phyloP scores from a whole-genome alignment of 139 green algal genomes.

The Coelastrella sp. region DNA sequence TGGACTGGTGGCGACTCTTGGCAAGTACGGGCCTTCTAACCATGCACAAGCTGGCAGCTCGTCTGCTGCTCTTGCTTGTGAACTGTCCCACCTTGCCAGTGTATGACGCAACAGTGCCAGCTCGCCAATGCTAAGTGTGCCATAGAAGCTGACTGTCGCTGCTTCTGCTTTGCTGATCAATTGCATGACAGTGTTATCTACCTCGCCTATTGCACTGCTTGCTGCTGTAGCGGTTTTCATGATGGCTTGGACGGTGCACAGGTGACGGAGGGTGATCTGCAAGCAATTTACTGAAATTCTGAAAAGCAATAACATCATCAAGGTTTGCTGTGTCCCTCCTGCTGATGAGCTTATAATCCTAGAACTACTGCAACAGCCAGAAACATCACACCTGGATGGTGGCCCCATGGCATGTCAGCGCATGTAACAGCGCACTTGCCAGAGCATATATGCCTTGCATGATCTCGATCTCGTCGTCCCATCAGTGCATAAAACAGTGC shows the following conservation, averaged over 20 bases:
- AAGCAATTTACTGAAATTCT: too few relatives aligned
- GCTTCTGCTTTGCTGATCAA: constrained; percentile 37
- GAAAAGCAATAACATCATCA: not conserved
- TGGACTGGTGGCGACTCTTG: too few relatives aligned
- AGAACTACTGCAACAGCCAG: too few relatives aligned
- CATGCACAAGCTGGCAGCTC: not conserved
- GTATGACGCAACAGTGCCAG: constrained; percentile 66
- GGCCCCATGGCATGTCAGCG: too few relatives aligned
- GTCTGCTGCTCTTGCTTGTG: not conserved
- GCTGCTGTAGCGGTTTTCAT: constrained; percentile 20
- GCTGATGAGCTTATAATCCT: not conserved
- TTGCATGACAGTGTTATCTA: not conserved
- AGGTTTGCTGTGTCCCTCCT: not conserved
- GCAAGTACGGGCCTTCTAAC: too few relatives aligned
- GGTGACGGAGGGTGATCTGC: constrained; percentile 69
- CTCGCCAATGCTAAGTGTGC: constrained; percentile 53
- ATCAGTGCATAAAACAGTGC: not conserved
- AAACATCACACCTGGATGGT: too few relatives aligned
- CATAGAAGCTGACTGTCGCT: not conserved
- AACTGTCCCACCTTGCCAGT: constrained; percentile 48
- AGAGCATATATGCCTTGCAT: not conserved
- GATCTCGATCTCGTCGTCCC: too few relatives aligned
- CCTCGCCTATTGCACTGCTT: not conserved
- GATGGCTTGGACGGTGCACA: constrained; percentile 57
- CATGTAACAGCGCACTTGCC: too few relatives aligned